These are phyloP conservation scores for Leccinum colubrinum DNA, from an alignment of 1,284 basidiomycete species.

Conservation along the genomic window DNA sequence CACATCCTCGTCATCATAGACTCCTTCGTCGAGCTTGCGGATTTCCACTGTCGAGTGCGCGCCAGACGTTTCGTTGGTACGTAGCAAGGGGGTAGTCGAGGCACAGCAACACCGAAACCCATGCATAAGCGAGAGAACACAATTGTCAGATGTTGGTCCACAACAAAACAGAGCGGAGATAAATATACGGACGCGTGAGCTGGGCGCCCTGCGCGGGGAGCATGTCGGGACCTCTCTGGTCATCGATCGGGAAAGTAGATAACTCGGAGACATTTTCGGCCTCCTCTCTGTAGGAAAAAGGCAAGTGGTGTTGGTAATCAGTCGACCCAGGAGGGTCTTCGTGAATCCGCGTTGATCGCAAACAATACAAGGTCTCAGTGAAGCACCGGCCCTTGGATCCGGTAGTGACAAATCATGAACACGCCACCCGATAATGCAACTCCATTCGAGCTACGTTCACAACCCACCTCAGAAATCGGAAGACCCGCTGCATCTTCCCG, in stretches of 20 bases:
- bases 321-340: not conserved
- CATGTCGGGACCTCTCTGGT: slow-evolving; percentile 45
- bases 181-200: slow-evolving; percentile 75
- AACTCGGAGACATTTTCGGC: slow-evolving; percentile 93
- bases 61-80: not conserved
- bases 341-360: not conserved
- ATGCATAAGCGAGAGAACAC: not conserved
- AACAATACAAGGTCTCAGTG: not conserved
- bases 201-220: slow-evolving; percentile 56
- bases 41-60: slow-evolving; percentile 71
- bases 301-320: not conserved
- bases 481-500: slow-evolving; percentile 91
- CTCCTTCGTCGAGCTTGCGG: slow-evolving; percentile 56
- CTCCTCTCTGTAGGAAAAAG: slow-evolving; percentile 68
- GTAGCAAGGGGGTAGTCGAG: not conserved
- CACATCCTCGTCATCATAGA: slow-evolving; percentile 41
- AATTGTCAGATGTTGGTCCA: no score
- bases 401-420: not conserved
- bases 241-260: slow-evolving; percentile 51
- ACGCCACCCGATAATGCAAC: not conserved
- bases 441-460: not conserved
- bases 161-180: not conserved
- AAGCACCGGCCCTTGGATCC: not conserved
- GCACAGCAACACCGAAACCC: not conserved
- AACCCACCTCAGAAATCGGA: slow-evolving; percentile 80